Evolutionary conservation across 148 eudicot genomes (phyloP).

Genomic region (Cornus suecica): DNA sequence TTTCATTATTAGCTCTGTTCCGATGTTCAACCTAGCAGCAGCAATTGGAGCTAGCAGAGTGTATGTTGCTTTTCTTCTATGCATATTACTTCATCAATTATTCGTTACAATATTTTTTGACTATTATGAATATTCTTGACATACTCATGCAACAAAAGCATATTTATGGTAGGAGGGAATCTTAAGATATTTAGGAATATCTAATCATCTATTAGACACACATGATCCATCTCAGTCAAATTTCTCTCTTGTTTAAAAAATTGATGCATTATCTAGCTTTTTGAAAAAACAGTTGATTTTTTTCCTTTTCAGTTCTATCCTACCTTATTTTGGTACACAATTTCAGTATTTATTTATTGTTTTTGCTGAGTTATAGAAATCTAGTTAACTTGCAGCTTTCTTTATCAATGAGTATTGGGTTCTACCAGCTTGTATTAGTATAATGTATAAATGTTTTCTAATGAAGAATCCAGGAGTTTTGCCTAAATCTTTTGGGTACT

Average conservation of each 20-base stretch:
- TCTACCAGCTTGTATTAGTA: not conserved
- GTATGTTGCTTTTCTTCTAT: conserved; percentile 39
- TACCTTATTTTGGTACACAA: not conserved
- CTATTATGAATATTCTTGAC: not conserved
- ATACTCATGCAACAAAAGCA: not conserved
- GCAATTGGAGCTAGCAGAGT: conserved; percentile 91
- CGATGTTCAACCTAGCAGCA: conserved; percentile 80
- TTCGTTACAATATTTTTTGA: not conserved
- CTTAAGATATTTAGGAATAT: too few species aligned
- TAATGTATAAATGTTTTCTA: too few species aligned
- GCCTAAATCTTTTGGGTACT: not conserved
- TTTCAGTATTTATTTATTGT: not conserved
- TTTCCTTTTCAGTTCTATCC: not conserved
- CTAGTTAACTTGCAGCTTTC: not conserved
- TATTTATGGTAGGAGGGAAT: too few species aligned
- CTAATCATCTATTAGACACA: too few species aligned
- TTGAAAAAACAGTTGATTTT: not conserved
- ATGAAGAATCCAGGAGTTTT: not conserved
- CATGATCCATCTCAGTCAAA: not conserved
- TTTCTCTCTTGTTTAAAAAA: not conserved
- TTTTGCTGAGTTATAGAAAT: not conserved
- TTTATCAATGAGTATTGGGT: not conserved
- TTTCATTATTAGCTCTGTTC: conserved; percentile 79
- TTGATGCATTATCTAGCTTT: not conserved
- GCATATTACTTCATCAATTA: not conserved